Evolutionary conservation across 768 basidiomycete genomes (phyloP).

Genomic region (Termitomyces sp.): DNA sequence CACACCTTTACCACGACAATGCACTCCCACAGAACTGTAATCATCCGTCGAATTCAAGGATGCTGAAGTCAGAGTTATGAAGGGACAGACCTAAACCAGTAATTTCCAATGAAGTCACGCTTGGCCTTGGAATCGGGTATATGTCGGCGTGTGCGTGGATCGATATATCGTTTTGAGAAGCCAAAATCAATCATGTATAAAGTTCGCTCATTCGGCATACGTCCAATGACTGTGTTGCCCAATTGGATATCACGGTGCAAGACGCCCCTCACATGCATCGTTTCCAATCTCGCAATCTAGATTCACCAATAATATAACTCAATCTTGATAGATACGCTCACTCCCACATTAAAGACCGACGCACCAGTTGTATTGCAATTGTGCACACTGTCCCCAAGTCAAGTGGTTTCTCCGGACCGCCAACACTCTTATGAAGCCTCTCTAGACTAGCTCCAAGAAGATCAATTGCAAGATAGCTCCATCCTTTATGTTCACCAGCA

Average conservation of each 20-base stretch:
- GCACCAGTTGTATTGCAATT: conserved; percentile 73
- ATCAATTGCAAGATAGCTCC: conserved; percentile 75
- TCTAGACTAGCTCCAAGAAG: conserved; percentile 69
- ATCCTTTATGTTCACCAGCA: conserved; percentile 46
- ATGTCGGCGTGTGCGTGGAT: conserved; percentile 57
- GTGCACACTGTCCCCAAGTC: conserved; percentile 69
- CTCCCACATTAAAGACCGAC: conserved; percentile 12
- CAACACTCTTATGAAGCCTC: conserved; percentile 47
- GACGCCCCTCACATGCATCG: conserved; percentile 70
- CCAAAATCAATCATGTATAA: conserved; percentile 87
- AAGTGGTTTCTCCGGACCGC: conserved; percentile 42
- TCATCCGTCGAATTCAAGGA: not conserved
- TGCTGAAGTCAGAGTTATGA: not conserved
- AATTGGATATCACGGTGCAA: conserved; percentile 78
- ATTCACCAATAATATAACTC: not conserved
- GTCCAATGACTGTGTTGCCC: conserved; percentile 68
- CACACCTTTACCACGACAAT: conserved; percentile 70
- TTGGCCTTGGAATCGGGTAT: conserved; percentile 63
- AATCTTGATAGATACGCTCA: not conserved
- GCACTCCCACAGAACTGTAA: conserved; percentile 60
- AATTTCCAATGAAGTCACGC: conserved; percentile 78
- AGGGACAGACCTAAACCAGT: conserved; percentile 64
- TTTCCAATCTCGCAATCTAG: conserved; percentile 66
- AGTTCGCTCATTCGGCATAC: conserved; percentile 46
- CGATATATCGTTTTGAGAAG: conserved; percentile 75